Evolutionary conservation across 139 green algal genomes (phyloP), one percentile per base, ranked within the genome.

Genomic region (Dunaliella sp.): DNA sequence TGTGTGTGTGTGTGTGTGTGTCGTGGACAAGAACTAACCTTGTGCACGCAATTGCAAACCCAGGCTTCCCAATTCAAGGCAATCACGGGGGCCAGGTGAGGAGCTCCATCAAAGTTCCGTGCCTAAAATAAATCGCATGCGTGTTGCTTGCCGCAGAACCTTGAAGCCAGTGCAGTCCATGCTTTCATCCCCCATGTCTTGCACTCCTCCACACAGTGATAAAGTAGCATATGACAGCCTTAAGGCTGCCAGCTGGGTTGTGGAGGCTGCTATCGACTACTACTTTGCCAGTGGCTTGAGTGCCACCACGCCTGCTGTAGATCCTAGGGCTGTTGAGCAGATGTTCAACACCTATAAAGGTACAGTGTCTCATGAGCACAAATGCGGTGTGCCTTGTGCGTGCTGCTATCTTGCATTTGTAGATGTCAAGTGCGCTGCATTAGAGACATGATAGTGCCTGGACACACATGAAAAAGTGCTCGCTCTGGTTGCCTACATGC

Each of bases 331-430:
- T 24, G 82, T 92, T 36, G 91, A 94, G 31, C 57, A 65, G 24
- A 37, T 94, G 35, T 94, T 88, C 36, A 24, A 82, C 1, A 83
- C 77, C 22, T 94, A 94, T 73, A 94, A 93, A 83, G 91, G 91
- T 92, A n/a, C n/a, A n/a, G n/a, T n/a, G n/a, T n/a, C n/a, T n/a
- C n/a, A n/a, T n/a, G n/a, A n/a, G n/a, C n/a, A n/a, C n/a, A n/a
- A n/a, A n/a, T n/a, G n/a, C n/a, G n/a, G n/a, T n/a, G n/a, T n/a
- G n/a, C n/a, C n/a, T n/a, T n/a, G n/a, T n/a, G n/a, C n/a, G n/a
- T n/a, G n/a, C n/a, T n/a, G n/a, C n/a, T n/a, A n/a, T n/a, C n/a
- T n/a, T n/a, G n/a, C n/a, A n/a, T n/a, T n/a, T n/a, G n/a, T n/a
- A n/a, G n/a, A n/a, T n/a, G n/a, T n/a, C n/a, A n/a, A n/a, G n/a